phyloP scores from a whole-genome alignment of 23 red algal genomes.

The Gracilaria domingensis region DNA sequence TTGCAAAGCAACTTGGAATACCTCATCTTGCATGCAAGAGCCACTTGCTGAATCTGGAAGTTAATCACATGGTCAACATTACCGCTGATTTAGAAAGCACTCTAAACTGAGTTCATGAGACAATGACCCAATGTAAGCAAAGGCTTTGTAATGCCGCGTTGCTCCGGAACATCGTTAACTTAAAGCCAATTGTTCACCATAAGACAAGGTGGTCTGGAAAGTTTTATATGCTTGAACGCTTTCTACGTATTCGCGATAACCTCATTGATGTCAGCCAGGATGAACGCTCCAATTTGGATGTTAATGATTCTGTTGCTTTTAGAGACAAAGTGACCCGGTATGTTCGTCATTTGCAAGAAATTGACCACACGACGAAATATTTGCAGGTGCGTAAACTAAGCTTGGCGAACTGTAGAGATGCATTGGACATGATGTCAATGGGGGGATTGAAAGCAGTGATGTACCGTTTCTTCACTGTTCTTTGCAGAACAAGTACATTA shows the following conservation, averaged over 20 bases:
- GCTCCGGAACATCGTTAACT: not conserved
- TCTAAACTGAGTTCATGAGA: not conserved
- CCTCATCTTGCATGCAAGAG: constrained; percentile 4
- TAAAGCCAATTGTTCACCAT: not conserved
- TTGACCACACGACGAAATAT: not conserved
- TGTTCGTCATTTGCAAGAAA: not conserved
- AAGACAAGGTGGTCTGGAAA: not conserved
- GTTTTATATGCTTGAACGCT: not conserved
- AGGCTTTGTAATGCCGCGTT: not conserved
- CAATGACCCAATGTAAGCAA: not conserved
- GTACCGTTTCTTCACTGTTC: not conserved
- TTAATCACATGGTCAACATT: not conserved
- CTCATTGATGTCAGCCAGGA: not conserved
- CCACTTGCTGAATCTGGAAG: not conserved
- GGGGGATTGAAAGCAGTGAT: not conserved
- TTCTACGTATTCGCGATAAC: not conserved
- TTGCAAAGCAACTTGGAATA: not conserved
- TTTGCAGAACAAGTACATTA: not conserved
- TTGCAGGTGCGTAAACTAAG: not conserved
- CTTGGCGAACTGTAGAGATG: not conserved
- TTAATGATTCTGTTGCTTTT: not conserved
- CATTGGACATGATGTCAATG: not conserved
- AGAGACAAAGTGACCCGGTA: not conserved
- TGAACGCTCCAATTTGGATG: not conserved
- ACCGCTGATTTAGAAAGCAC: not conserved